Evolutionary conservation across 208 protist genomes (phyloP).

Genomic region (Kentomonas sorsogonicus): DNA sequence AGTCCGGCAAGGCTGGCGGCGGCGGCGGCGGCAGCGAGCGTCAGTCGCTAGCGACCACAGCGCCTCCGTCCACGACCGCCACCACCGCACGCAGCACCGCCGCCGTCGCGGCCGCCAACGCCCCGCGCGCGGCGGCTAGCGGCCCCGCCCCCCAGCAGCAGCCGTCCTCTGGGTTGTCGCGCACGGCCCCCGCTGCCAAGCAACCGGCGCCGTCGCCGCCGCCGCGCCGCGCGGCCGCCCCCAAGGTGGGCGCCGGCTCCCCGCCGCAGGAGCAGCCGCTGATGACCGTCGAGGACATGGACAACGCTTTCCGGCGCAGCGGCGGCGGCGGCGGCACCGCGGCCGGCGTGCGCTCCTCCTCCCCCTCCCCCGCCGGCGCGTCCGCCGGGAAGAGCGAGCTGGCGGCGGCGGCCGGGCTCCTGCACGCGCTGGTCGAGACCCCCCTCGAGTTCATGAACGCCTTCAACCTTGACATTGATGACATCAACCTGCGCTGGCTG

Average conservation of each 20-base stretch:
- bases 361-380: neutral
- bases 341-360: conserved; percentile 1
- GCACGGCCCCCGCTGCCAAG: too few relatives aligned
- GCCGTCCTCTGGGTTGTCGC: too few relatives aligned
- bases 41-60: neutral
- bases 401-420: conserved; percentile 42
- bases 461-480: conserved; percentile 46
- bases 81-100: neutral
- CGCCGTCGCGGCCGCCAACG: neutral
- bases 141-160: too few relatives aligned
- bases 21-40: too few relatives aligned
- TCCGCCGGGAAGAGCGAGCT: conserved; percentile 9
- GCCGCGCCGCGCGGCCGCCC: too few relatives aligned
- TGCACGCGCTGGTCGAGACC: conserved; percentile 59
- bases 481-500: conserved; percentile 73
- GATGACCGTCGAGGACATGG: neutral
- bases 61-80: neutral
- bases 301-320: neutral
- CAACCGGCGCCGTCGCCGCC: too few relatives aligned
- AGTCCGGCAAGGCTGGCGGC: too few relatives aligned
- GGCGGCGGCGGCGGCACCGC: neutral
- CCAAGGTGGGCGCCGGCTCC: too few relatives aligned
- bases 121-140: neutral
- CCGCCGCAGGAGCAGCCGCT: too few relatives aligned
- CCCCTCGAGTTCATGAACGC: conserved; percentile 55